phyloP scores from a whole-genome alignment of 2,329 filamentous ascomycete genomes.

The Fusarium drepaniforme region DNA sequence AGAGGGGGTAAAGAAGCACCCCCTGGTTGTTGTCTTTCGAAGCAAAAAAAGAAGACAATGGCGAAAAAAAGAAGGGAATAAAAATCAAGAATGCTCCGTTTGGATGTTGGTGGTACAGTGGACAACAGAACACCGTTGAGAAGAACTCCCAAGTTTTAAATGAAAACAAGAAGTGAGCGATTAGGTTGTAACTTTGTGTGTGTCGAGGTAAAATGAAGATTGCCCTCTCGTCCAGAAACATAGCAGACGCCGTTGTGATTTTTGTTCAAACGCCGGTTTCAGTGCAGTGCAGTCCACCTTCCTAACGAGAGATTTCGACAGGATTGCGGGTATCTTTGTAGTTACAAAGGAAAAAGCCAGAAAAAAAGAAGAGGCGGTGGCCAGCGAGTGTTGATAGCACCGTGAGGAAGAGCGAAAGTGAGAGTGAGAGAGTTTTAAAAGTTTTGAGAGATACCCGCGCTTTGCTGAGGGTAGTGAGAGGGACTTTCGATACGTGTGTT shows the following conservation, averaged over 20 bases:
- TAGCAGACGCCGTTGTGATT: constrained; percentile 27
- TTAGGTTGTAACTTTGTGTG: constrained; percentile 19
- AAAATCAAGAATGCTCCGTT: constrained; percentile 16
- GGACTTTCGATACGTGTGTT: constrained; percentile 97
- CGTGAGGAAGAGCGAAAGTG: background rate
- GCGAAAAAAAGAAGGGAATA: constrained; percentile 4
- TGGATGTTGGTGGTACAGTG: constrained; percentile 2
- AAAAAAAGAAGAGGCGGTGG: constrained; percentile 1
- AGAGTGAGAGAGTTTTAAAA: constrained; percentile 69
- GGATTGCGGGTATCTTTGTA: constrained; percentile 45
- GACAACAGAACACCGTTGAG: background rate
- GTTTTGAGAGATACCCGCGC: constrained; percentile 95
- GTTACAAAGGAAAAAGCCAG: constrained; percentile 32
- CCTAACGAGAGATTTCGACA: constrained; percentile 43
- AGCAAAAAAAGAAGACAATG: background rate
- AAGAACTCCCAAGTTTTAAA: background rate
- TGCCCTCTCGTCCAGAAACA: constrained; percentile 1
- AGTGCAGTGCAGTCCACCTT: constrained; percentile 39
- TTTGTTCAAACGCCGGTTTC: constrained; percentile 26
- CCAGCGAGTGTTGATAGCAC: constrained; percentile 14
- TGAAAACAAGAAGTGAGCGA: constrained; percentile 26
- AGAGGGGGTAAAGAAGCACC: background rate
- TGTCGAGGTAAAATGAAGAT: background rate
- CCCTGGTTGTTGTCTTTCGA: constrained; percentile 21
- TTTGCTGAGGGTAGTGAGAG: constrained; percentile 90